Conservation (phyloP, 129 eudicot species). For the Lactuca saligna region DNA sequence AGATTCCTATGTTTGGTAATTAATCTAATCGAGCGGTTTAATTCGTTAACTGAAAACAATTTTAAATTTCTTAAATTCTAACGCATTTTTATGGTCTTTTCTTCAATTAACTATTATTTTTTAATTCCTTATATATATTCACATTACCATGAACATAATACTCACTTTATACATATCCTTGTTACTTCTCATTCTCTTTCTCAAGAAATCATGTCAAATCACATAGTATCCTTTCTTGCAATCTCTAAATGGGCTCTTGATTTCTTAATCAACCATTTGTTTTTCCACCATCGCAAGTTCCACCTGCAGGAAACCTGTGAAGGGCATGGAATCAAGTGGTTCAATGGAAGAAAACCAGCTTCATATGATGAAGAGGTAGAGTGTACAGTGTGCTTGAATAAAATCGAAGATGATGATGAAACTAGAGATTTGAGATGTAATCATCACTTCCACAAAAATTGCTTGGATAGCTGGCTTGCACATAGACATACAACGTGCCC, state of each 20-base stretch:
- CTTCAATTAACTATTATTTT: not conserved
- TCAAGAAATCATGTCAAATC: constrained; percentile 10
- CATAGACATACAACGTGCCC: constrained; percentile 36
- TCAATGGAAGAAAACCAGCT: not conserved
- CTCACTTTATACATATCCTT: not conserved
- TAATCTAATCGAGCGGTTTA: not conserved
- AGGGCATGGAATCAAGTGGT: constrained; percentile 3
- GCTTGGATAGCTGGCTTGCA: constrained; percentile 42
- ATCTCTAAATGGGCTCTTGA: constrained; percentile 5
- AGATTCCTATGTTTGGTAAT: not conserved
- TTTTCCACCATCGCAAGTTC: constrained; percentile 17
- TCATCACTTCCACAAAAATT: constrained; percentile 38
- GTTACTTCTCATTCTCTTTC: not conserved
- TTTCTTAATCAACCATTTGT: constrained; percentile 14
- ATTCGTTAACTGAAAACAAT: not conserved
- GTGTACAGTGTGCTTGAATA: constrained; percentile 37
- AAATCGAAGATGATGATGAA: constrained; percentile 38
- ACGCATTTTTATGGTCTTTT: not conserved
- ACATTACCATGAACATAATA: not conserved
- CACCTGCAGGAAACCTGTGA: not conserved
- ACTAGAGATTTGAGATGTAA: constrained; percentile 35
- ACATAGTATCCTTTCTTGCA: constrained; percentile 12
- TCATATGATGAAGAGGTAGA: constrained; percentile 10
- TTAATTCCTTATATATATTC: not conserved
- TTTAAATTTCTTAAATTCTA: not conserved